A percentile compares a stretch with the other conserved stretches of the same genome.
phyloP scores from a whole-genome alignment of 192 early-diverging fungal genomes.

The Gigaspora rosea region DNA sequence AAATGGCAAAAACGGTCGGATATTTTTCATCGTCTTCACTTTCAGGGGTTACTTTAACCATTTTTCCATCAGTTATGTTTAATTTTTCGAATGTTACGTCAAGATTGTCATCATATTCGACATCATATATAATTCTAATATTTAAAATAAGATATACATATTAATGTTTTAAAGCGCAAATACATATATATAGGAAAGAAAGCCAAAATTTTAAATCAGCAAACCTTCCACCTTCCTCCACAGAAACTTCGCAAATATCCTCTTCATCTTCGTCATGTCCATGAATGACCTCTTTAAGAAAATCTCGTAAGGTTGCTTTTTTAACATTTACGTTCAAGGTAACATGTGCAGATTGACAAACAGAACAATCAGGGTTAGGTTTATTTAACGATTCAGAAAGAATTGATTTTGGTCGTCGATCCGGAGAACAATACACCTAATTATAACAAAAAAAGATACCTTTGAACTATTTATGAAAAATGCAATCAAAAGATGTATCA shows the following conservation, averaged over 20 bases:
- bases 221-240: constrained; percentile 52
- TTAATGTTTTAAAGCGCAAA: neutral
- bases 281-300: constrained; percentile 56
- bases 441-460: neutral
- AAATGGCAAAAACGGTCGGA: constrained; percentile 27
- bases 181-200: neutral
- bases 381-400: constrained; percentile 60
- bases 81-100: constrained; percentile 59
- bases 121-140: constrained; percentile 79
- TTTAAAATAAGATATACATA: neutral
- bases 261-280: constrained; percentile 51
- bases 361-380: constrained; percentile 77
- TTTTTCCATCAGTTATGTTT: constrained; percentile 57
- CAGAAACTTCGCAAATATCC: constrained; percentile 64
- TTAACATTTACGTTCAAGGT: constrained; percentile 59
- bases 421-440: constrained; percentile 57
- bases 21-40: constrained; percentile 52
- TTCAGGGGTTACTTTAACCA: constrained; percentile 64
- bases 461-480: constrained; percentile 1
- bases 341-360: constrained; percentile 71
- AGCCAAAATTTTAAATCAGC: too few species aligned
- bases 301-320: constrained; percentile 64
- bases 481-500: neutral
- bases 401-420: constrained; percentile 56
- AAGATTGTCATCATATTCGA: constrained; percentile 86